Evolutionary conservation across 2,329 filamentous ascomycete genomes (phyloP), one percentile per base, ranked within the genome.

Genomic region (Fusarium sp.): DNA sequence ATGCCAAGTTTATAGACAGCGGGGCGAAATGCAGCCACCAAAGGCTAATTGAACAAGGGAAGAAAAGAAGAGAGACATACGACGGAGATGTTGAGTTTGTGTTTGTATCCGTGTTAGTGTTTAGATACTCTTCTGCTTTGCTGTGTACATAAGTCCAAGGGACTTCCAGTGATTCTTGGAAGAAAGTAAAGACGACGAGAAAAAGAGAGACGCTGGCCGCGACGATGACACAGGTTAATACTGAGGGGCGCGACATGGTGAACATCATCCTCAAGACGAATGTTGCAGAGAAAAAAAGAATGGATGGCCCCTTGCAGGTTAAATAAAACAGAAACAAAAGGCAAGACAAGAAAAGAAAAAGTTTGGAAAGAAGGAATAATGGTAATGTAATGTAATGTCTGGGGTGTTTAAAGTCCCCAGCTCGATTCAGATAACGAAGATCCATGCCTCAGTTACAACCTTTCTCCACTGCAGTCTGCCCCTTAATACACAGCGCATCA

Each of bases 141-240:
- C 26, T 51, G 19, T 69, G 65, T 6, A 63, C 66, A 41, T 69
- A 69, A 0, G 61, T 62, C 52, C 62, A 62, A 8, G 61, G 65
- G 2, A 59, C 65, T 49, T 53, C 50, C 44, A 69, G 14, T 11
- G 61, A 62, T n/a, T 69, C 66, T 39, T 69, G 62, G 19, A 69
- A 69, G 37, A 57, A 66, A 7, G 61, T 54, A 34, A 69, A 66
- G 11, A 67, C 26, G 39, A 66, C 43, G 21, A 69, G 62, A 19
- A 69, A 69, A 66, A 69, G 67, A 51, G 43, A 69, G 65, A 69
- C 37, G 12, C 57, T 43, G 61, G 61, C 65, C 2, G 65, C 66
- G 21, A 69, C 26, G 37, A 56, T 25, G 12, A 69, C 23, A 31
- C 65, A 64, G 6, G 65, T 65, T 28, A 50, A 18, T 31, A 57